Evolutionary conservation across 805 yeast genomes (phyloP).

Genomic region (Hanseniaspora mollemarum): DNA sequence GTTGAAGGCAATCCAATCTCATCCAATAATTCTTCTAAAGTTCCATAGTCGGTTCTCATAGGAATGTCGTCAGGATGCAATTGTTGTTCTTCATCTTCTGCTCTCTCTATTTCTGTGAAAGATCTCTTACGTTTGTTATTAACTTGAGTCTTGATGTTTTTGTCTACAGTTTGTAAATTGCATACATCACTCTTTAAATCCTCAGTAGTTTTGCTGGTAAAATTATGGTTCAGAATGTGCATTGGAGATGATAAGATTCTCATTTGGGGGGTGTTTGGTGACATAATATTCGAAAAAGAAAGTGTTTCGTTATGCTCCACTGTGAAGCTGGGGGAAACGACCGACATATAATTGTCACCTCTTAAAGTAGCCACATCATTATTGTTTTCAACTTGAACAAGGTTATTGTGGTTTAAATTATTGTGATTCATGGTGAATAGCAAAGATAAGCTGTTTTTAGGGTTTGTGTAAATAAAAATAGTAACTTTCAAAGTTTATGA

Average conservation of each 20-base stretch:
- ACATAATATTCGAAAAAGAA: not conserved
- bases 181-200: not conserved
- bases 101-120: not conserved
- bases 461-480: not conserved
- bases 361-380: not conserved
- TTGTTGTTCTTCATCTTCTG: slow-evolving; percentile 16
- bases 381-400: not conserved
- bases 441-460: not conserved
- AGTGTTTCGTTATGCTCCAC: not conserved
- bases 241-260: not conserved
- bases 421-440: not conserved
- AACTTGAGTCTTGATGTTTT: not conserved
- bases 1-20: slow-evolving; percentile 13
- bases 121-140: not conserved
- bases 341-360: not conserved
- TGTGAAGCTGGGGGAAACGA: not conserved
- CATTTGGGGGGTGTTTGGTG: not conserved
- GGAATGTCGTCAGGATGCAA: slow-evolving; percentile 19
- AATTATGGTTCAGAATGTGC: not conserved
- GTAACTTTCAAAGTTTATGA: too few species aligned
- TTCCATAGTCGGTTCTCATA: slow-evolving; percentile 11
- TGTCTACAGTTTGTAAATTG: not conserved
- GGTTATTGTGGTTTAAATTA: not conserved
- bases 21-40: slow-evolving; percentile 10
- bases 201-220: not conserved